phyloP scores from a whole-genome alignment of 768 basidiomycete genomes.

The Tylopilus vinaceipallidus region DNA sequence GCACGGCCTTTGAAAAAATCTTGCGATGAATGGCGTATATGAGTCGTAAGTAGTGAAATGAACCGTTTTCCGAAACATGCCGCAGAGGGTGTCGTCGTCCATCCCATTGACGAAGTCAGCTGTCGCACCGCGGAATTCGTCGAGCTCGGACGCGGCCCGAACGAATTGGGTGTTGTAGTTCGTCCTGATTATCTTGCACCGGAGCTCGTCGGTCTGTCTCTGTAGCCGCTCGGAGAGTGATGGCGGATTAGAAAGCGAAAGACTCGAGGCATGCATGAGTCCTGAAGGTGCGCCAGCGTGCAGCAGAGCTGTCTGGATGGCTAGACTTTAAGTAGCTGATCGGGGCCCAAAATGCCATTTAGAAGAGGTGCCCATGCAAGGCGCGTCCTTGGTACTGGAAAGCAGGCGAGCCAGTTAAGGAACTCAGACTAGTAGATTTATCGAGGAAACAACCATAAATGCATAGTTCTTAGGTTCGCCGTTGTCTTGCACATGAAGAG shows the following conservation, averaged over 20 bases:
- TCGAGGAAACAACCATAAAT: neutral
- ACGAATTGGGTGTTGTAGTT: conserved; percentile 6
- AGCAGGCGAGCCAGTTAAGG: neutral
- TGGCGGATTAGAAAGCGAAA: no score
- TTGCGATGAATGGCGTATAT: conserved; percentile 14
- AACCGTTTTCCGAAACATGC: conserved; percentile 12
- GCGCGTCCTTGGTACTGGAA: neutral
- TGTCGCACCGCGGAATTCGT: conserved; percentile 1
- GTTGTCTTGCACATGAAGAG: neutral
- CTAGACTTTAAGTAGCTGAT: neutral
- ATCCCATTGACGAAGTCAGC: neutral
- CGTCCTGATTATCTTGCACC: neutral
- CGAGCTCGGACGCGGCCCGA: conserved; percentile 4
- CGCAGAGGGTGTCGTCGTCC: neutral
- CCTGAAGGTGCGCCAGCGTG: neutral
- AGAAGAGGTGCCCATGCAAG: neutral
- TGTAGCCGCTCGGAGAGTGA: conserved; percentile 1
- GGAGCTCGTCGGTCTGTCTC: neutral
- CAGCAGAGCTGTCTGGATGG: neutral
- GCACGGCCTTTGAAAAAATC: conserved; percentile 4
- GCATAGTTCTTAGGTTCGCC: neutral
- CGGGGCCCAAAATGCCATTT: neutral
- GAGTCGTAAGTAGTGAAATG: conserved; percentile 14
- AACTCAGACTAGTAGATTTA: no score
- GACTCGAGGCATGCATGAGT: conserved; percentile 2